Conservation (phyloP, 306 rosid genomes). For the apple (Malus domestica) region DNA sequence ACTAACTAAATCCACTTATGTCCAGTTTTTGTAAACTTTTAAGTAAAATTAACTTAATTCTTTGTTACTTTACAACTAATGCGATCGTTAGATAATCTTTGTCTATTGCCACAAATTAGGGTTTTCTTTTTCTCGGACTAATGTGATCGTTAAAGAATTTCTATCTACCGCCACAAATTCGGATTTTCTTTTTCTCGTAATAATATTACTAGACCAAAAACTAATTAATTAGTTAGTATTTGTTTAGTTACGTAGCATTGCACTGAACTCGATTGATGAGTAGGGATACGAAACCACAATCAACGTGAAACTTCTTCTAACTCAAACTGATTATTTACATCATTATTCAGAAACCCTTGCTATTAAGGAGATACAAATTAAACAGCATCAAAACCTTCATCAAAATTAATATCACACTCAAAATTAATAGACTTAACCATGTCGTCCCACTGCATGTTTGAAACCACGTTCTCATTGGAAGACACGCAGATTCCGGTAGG, state of each 20-base stretch:
- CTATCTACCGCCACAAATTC: no score
- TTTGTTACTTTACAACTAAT: no score
- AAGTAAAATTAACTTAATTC: background rate
- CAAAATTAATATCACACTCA: constrained; percentile 21
- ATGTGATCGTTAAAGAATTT: no score
- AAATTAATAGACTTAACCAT: constrained; percentile 23
- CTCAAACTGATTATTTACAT: background rate
- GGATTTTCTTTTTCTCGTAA: no score
- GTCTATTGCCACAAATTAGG: no score
- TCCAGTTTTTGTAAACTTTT: background rate
- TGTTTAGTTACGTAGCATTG: background rate
- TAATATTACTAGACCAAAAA: background rate
- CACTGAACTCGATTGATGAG: background rate
- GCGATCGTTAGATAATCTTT: no score
- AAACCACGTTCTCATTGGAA: constrained; percentile 15
- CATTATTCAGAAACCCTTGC: background rate
- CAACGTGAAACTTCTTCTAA: background rate
- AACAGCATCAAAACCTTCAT: background rate
- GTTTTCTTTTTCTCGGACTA: no score
- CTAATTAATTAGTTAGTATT: background rate
- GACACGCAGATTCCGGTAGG: constrained; percentile 4
- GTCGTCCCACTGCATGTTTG: constrained; percentile 25
- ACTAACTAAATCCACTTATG: background rate
- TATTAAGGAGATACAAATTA: background rate
- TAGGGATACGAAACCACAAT: background rate